Conservation (phyloP, 2,329 filamentous ascomycete species). For the Ophiostoma tasmaniense region DNA sequence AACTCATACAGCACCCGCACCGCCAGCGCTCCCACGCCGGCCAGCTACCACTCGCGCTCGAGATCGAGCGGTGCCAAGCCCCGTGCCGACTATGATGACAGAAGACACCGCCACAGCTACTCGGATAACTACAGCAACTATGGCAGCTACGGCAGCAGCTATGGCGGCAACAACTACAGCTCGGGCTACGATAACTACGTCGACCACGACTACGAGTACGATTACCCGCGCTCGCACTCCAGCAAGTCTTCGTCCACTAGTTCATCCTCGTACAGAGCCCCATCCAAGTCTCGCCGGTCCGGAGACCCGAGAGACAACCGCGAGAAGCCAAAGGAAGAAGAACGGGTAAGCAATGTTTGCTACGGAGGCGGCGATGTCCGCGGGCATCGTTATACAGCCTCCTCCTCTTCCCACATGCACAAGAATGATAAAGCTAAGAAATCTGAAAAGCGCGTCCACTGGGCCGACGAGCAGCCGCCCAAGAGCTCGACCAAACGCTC, state of each 20-base stretch:
- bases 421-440: constrained; percentile 4
- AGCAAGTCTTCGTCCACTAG: background rate
- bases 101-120: background rate
- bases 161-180: background rate
- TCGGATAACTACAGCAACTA: background rate
- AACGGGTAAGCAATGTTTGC: background rate
- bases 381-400: background rate
- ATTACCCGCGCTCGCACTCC: background rate
- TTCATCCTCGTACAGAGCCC: background rate
- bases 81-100: background rate
- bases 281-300: background rate
- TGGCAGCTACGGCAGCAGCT: background rate
- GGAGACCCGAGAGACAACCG: background rate
- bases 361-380: background rate
- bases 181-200: background rate
- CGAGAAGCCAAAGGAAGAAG: background rate
- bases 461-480: background rate
- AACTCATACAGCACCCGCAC: background rate
- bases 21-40: background rate
- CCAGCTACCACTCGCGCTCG: background rate
- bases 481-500: background rate
- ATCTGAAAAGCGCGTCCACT: background rate
- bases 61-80: background rate
- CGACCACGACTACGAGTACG: background rate
- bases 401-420: background rate